Evolutionary conservation across 345 rosid genomes (phyloP).

Genomic region (Viola odorata): DNA sequence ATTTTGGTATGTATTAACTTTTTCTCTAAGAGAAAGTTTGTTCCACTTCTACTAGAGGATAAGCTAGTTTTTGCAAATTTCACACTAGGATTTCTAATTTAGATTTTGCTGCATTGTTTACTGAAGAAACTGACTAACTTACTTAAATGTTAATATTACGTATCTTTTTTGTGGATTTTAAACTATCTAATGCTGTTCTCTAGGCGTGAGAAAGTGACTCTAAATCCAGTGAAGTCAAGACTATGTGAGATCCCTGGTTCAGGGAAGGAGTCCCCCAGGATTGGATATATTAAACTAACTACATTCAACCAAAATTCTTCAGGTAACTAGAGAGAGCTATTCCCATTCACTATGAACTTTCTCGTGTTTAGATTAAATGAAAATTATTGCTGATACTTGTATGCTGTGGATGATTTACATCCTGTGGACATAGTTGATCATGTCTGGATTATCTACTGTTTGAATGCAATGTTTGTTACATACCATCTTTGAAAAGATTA

Average conservation of each 20-base stretch:
- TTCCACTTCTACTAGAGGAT: not conserved
- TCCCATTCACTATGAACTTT: not conserved
- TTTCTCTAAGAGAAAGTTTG: constrained; percentile 1
- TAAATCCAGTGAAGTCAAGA: constrained; percentile 89
- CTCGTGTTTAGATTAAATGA: not conserved
- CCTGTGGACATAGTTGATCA: not conserved
- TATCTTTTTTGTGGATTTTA: not conserved
- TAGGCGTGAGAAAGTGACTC: constrained; percentile 78
- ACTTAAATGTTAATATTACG: not conserved
- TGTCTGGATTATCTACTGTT: not conserved
- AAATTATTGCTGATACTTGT: not conserved
- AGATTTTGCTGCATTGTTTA: constrained; percentile 4
- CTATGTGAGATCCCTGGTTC: constrained; percentile 69
- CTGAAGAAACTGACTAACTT: not conserved
- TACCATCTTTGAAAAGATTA: too few species aligned
- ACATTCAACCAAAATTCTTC: constrained; percentile 87
- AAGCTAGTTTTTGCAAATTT: constrained; percentile 1
- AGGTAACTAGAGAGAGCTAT: constrained; percentile 34
- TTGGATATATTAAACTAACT: constrained; percentile 87
- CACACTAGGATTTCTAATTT: not conserved
- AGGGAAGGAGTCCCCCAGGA: constrained; percentile 56
- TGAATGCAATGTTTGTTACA: not conserved
- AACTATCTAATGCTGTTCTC: constrained; percentile 16
- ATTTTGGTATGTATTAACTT: not conserved
- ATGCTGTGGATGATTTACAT: not conserved